phyloP scores from a whole-genome alignment of 2,329 filamentous ascomycete genomes.

The Ophiostoma tasmaniense region DNA sequence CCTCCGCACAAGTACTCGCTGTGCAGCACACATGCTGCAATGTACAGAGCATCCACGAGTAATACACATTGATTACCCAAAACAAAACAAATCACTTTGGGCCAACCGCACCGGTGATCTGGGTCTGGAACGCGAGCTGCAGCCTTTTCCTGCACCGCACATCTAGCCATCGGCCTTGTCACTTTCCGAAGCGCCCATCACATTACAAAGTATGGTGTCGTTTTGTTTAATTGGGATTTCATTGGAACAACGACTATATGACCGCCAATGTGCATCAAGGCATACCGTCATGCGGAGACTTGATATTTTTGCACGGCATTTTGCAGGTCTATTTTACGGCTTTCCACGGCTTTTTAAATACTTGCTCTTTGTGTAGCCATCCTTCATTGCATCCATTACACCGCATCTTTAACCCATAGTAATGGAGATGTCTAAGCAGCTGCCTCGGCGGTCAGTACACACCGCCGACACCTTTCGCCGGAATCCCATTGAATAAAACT shows the following conservation, averaged over 20 bases:
- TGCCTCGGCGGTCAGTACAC: background rate
- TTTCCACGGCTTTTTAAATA: background rate
- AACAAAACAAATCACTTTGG: background rate
- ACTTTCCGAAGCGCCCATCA: background rate
- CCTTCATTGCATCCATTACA: background rate
- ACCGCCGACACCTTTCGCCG: background rate
- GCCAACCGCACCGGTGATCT: slow-evolving; percentile 2
- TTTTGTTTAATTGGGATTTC: too few relatives aligned
- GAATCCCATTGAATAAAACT: background rate
- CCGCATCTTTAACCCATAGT: background rate
- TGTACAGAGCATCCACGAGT: too few relatives aligned
- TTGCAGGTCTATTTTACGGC: too few relatives aligned
- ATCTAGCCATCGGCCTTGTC: background rate
- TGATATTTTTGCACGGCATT: background rate
- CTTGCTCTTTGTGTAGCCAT: background rate
- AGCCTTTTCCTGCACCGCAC: background rate
- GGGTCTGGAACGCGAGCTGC: slow-evolving; percentile 2
- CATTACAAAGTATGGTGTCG: too few relatives aligned
- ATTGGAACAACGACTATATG: too few relatives aligned
- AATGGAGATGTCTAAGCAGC: background rate
- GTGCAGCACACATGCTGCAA: too few relatives aligned
- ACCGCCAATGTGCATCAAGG: background rate
- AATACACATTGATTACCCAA: background rate
- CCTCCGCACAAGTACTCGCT: background rate
- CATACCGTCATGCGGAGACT: background rate